Conservation (phyloP, 2,329 filamentous ascomycete genomes). For the Orbilia oligospora region DNA sequence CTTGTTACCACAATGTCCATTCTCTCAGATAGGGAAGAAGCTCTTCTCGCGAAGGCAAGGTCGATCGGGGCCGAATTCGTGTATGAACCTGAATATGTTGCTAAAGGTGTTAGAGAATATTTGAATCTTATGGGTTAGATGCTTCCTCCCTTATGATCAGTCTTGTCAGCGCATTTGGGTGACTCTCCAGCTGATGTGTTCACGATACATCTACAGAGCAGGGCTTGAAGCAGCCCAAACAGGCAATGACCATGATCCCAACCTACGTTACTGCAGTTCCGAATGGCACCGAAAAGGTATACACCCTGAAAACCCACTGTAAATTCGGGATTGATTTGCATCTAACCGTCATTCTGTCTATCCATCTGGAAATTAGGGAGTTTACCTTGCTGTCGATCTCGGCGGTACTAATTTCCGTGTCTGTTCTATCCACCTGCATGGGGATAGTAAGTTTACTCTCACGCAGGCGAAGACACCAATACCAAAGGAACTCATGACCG, state of each 20-base stretch:
- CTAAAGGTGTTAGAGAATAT: conserved; percentile 86
- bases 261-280: conserved; percentile 96
- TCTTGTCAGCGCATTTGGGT: not conserved
- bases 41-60: conserved; percentile 78
- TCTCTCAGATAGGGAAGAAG: conserved; percentile 43
- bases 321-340: conserved; percentile 32
- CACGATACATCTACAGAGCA: conserved; percentile 74
- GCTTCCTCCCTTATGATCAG: not conserved
- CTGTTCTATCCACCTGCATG: conserved; percentile 92
- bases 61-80: conserved; percentile 88
- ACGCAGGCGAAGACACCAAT: conserved; percentile 94
- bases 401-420: conserved; percentile 98
- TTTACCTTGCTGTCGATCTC: conserved; percentile 97
- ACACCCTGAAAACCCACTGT: conserved; percentile 33
- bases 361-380: conserved; percentile 73
- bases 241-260: conserved; percentile 93
- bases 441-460: conserved; percentile 93
- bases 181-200: conserved; percentile 28
- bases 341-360: conserved; percentile 24
- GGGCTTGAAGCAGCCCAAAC: conserved; percentile 82
- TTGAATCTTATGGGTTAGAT: conserved; percentile 82
- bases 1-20: conserved; percentile 52
- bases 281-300: conserved; percentile 96
- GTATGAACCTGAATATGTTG: conserved; percentile 82
- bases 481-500: conserved; percentile 89